Conservation (phyloP, 164 flowering plant species). For the Magnolia officinalis region DNA sequence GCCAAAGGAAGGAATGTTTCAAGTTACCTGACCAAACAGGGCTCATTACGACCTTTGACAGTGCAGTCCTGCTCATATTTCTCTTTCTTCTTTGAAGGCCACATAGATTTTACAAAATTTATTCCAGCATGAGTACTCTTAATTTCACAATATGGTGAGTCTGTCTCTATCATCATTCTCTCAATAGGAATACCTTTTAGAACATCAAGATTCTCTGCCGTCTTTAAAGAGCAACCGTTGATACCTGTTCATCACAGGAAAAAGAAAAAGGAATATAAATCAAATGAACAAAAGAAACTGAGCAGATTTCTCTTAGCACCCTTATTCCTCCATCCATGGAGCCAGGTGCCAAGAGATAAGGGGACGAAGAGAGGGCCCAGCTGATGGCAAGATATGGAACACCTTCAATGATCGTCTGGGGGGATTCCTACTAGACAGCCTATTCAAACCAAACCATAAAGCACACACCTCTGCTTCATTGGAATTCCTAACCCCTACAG, state of each 20-base stretch:
- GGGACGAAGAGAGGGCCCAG: too few relatives aligned
- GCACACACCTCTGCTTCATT: too few relatives aligned
- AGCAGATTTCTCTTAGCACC: too few relatives aligned
- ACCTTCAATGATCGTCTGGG: too few relatives aligned
- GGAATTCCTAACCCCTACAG: too few relatives aligned
- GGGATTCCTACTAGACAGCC: too few relatives aligned
- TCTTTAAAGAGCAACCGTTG: constrained; percentile 94
- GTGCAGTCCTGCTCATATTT: constrained; percentile 66
- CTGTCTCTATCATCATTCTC: constrained; percentile 97
- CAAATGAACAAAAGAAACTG: neutral
- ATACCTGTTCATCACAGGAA: constrained; percentile 50
- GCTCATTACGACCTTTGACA: constrained; percentile 96
- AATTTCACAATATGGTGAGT: constrained; percentile 97
- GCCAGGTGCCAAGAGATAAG: too few relatives aligned
- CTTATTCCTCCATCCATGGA: too few relatives aligned
- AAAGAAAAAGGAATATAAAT: neutral
- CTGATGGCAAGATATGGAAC: too few relatives aligned
- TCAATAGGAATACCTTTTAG: constrained; percentile 77
- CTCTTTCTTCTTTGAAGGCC: constrained; percentile 97
- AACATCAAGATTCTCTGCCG: constrained; percentile 79
- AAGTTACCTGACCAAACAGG: constrained; percentile 83
- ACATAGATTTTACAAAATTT: constrained; percentile 63
- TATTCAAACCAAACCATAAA: too few relatives aligned
- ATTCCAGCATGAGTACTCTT: constrained; percentile 93
- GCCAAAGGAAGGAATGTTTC: neutral